Base-by-base conservation (phyloP, 805 yeast species). In the Jamesozyma spencerorum region DNA sequence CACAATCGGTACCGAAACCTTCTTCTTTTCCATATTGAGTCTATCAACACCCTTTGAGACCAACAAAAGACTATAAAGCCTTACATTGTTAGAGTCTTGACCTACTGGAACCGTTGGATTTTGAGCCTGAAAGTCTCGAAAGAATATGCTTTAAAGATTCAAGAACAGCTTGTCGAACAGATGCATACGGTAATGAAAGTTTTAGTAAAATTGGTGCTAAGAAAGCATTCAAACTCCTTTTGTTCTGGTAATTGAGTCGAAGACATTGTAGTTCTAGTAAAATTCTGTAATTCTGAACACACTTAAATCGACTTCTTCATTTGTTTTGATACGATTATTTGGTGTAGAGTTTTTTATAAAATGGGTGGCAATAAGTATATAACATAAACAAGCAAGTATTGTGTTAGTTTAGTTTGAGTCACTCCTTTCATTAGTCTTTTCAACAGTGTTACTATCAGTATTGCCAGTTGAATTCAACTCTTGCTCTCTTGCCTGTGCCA, bases 191-290 rank as follows among this genome's bases (percentile, higher is more conserved):
- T 13, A 96, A 86, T 2, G 81, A 74, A 39, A 88, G 68, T 56
- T 90, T 90, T 45, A 88, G 64, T 28, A 90, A 62, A 20, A 90
- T 55, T 1, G 98, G 96, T 1, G 85, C 71, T 33, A 90, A 66
- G 53, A 81, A 90, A 1, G 74, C 60, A 10, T 69, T 68, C 31
- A 92, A 57, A 4, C 52, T 85, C 94, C 29, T 71, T 63, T 31
- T 62, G 69, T 47, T 54, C 63, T 18, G 36, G 4, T 10, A 38
- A 4, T 28, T 32, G 30, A 3, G 28, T 14, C 7, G 30, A 13
- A 6, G 28, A 8, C 40, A 37, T 37, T 20, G 22, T 13, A 19
- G 18, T 19, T n/a, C n/a, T 22, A 20, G 17, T 12, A 32, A n/a
- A n/a, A n/a, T n/a, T n/a, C n/a, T n/a, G n/a, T n/a, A n/a, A n/a